Evolutionary conservation across 2,329 filamentous ascomycete genomes (phyloP).

Genomic region (Cordyceps fumosorosea): DNA sequence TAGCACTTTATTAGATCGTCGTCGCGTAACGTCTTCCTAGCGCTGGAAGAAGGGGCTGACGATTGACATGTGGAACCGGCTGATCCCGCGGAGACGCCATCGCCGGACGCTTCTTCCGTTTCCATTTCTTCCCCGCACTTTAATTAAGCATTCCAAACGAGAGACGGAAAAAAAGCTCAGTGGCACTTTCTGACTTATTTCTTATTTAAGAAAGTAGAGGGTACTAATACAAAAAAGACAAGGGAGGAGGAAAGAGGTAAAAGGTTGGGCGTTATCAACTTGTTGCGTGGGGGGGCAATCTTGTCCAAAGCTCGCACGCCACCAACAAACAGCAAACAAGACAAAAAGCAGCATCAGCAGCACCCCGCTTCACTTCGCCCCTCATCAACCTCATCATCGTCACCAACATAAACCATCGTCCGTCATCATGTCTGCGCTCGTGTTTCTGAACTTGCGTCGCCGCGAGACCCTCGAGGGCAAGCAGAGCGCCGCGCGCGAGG

Average conservation of each 20-base stretch:
- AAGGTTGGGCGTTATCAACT: background rate
- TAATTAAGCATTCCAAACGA: background rate
- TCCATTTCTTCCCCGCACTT: slow-evolving; percentile 6
- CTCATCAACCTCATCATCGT: background rate
- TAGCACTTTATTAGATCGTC: background rate
- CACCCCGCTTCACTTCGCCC: background rate
- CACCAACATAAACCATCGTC: background rate
- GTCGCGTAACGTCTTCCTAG: background rate
- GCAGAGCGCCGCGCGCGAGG: slow-evolving; percentile 5
- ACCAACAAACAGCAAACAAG: background rate
- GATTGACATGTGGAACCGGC: slow-evolving; percentile 3
- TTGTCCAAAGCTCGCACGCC: too few species aligned
- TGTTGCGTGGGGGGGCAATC: too few species aligned
- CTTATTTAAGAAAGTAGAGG: too few species aligned
- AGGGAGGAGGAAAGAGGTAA: background rate
- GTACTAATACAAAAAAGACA: background rate
- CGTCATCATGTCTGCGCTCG: background rate
- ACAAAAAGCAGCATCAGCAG: background rate
- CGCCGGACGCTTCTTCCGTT: background rate
- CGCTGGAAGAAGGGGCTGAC: background rate
- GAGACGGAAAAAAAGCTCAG: too few species aligned
- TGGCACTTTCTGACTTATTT: background rate
- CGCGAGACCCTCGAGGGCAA: slow-evolving; percentile 7
- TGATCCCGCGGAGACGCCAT: background rate
- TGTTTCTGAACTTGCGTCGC: background rate